Base-by-base conservation (phyloP, 371 early-diverging fungal species). In the Actinomortierella wolfii region DNA sequence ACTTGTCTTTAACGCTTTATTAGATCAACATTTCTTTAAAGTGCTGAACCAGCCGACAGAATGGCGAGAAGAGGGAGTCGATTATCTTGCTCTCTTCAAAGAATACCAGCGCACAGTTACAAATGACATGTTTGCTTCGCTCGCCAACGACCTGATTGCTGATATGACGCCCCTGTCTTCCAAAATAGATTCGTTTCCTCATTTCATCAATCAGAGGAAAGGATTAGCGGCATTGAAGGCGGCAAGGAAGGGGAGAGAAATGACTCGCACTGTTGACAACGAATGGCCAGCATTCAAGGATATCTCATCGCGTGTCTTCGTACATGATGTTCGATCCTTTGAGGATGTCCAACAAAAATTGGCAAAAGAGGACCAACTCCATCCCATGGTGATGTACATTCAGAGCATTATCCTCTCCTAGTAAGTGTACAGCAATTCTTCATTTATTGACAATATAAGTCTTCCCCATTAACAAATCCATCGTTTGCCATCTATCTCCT, bases 121-220 rank as follows among this genome's bases (percentile, higher is more conserved):
- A 15, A 13, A 44, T 44, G 44, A 44, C 4, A 20, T 44, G 3
- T 44, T 13, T 44, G 44, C 44, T 44, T 44, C 44, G 44, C 44
- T 44, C 13, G 44, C 44, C n/a, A 44, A 44, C 13, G 44, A 44
- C 44, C 44, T 44, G 5, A 44, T 44, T 44, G 44, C 44, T 20
- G 44, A 44, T 20, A 15, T 44, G 44, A 44, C 44, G 20, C 44
- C 41, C 41, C 44, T 44, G 44, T 44, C 44, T 44, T 44, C 44
- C 44, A 44, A 20, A 44, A 44, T 2, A 20, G 44, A 44, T 13
- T 44, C 13, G 44, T 44, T 44, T 44, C 44, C 13, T 5, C 44
- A 13, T 20, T 44, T 44, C 13, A 44, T 44, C 44, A 2, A n/a
- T 20, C 44, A 44, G 13, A 5, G 20, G 2, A 44, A 2, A 13